A percentile compares a stretch with the other conserved stretches of the same genome.
Evolutionary conservation across 179 eudicot species (phyloP).

Genomic region (Spergularia azorica): DNA sequence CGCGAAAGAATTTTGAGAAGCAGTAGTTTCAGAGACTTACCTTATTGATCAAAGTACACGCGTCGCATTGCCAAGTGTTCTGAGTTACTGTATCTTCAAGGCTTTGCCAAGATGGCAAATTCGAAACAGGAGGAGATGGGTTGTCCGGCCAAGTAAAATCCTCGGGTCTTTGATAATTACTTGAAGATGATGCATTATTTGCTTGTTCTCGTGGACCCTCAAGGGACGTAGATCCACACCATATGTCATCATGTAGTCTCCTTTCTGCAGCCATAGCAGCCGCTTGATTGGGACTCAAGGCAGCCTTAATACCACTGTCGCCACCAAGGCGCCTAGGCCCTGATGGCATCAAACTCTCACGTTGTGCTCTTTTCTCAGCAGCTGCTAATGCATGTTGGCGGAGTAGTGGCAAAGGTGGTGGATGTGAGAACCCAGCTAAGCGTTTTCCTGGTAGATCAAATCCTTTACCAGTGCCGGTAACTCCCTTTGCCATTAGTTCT

Average conservation of each 20-base stretch:
- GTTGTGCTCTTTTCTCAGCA: constrained; percentile 63
- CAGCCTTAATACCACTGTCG: constrained; percentile 59
- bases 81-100: constrained; percentile 12
- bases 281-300: constrained; percentile 79
- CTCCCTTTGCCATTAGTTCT: constrained; percentile 68
- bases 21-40: too few species aligned
- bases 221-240: constrained; percentile 62
- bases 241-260: constrained; percentile 73
- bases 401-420: constrained; percentile 55
- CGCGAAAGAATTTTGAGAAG: too few species aligned
- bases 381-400: constrained; percentile 63
- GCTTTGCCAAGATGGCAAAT: constrained; percentile 18
- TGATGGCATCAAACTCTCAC: constrained; percentile 53
- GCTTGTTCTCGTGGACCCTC: constrained; percentile 11
- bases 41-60: constrained; percentile 71
- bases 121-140: constrained; percentile 7
- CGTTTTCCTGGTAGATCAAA: constrained; percentile 74
- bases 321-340: constrained; percentile 81
- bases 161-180: constrained; percentile 23
- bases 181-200: constrained; percentile 29
- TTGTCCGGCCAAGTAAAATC: constrained; percentile 10
- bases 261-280: constrained; percentile 95
- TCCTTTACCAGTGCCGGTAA: constrained; percentile 65
- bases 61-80: constrained; percentile 62
- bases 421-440: constrained; percentile 64